Conservation (phyloP, 1,284 basidiomycete species). For the Apiotrichum laibachii region DNA sequence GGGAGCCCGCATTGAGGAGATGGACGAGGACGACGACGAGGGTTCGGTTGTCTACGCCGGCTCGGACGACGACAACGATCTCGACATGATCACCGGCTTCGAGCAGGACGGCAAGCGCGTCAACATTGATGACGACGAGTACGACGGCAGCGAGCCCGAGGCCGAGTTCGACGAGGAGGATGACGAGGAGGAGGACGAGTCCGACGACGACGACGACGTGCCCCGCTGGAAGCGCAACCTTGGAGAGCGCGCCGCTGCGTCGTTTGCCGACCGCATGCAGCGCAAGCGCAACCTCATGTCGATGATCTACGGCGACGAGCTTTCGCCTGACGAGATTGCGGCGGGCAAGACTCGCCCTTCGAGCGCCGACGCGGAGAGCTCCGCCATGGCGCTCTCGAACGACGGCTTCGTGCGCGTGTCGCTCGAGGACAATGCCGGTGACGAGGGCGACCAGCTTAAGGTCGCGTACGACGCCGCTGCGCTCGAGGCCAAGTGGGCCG, state of each 20-base stretch:
- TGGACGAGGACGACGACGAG: constrained; percentile 43
- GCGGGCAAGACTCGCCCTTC: constrained; percentile 51
- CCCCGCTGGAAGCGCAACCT: constrained; percentile 80
- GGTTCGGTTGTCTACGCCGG: constrained; percentile 67
- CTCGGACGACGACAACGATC: constrained; percentile 63
- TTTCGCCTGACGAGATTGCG: constrained; percentile 71
- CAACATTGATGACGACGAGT: constrained; percentile 46
- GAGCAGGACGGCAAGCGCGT: constrained; percentile 52
- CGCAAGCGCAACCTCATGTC: constrained; percentile 73
- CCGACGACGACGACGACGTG: constrained; percentile 52
- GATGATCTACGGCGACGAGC: constrained; percentile 73
- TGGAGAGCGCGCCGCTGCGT: constrained; percentile 59
- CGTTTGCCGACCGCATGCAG: constrained; percentile 54
- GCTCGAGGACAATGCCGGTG: constrained; percentile 43
- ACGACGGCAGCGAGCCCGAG: constrained; percentile 42
- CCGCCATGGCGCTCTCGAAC: constrained; percentile 43
- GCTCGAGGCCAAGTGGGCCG: constrained; percentile 70
- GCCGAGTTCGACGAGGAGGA: constrained; percentile 53
- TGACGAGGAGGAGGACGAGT: constrained; percentile 42
- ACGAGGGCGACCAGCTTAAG: constrained; percentile 72
- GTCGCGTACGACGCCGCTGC: constrained; percentile 56
- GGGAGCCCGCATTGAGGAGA: constrained; percentile 42
- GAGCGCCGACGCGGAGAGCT: constrained; percentile 45
- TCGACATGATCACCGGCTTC: constrained; percentile 48
- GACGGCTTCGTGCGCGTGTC: constrained; percentile 72